These are phyloP conservation scores for Fusarium denticulatum DNA, from an alignment of 2,329 filamentous ascomycete species.

Conservation along the genomic window DNA sequence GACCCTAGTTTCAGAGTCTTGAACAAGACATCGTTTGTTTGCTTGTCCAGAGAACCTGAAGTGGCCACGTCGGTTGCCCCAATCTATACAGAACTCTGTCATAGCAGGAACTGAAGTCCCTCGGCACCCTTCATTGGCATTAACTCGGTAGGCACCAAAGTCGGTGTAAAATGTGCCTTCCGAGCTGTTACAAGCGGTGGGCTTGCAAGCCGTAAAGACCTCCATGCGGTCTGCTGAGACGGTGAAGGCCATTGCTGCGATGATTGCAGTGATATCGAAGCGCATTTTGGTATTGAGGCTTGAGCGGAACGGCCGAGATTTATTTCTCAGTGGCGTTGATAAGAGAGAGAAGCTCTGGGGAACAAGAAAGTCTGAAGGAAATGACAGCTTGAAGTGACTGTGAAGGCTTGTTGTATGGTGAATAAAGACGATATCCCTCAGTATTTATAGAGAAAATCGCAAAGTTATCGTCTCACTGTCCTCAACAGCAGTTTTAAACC, in stretches of 20 bases:
- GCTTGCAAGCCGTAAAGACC: not conserved
- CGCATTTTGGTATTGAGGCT: not conserved
- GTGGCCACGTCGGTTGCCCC: not conserved
- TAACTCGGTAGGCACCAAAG: not conserved
- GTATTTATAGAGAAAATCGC: too few relatives aligned
- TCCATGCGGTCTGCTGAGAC: not conserved
- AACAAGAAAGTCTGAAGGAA: too few relatives aligned
- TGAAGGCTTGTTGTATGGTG: too few relatives aligned
- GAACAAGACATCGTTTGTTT: fast-evolving
- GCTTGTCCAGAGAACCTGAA: not conserved
- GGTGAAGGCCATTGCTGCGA: not conserved
- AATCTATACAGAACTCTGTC: not conserved
- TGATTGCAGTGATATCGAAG: not conserved
- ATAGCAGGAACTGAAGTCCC: not conserved
- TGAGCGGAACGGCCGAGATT: not conserved
- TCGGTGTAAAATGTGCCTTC: not conserved
- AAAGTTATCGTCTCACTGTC: too few relatives aligned
- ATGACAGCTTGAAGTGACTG: too few relatives aligned
- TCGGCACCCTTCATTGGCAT: not conserved
- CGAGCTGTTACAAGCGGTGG: too few relatives aligned
- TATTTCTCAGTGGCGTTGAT: not conserved
- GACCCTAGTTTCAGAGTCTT: not conserved
- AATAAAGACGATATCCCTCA: too few relatives aligned
- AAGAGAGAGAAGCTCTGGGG: too few relatives aligned
- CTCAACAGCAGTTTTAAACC: too few relatives aligned